These are phyloP conservation scores for Albugo laibachii DNA, from an alignment of 352 stramenopile species.

Conservation along the genomic window DNA sequence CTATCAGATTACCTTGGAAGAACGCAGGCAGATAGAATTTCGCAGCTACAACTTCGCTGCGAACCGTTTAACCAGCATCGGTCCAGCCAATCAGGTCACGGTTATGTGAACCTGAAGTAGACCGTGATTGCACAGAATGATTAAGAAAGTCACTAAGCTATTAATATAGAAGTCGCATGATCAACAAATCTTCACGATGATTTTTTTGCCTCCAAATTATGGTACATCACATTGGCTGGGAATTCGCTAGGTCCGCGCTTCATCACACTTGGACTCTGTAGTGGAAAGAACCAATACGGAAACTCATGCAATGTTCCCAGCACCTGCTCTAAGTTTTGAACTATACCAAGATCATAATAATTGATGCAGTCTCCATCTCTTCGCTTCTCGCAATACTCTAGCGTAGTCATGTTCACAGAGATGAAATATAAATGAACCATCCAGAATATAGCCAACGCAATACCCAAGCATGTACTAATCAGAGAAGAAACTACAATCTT, in stretches of 20 bases:
- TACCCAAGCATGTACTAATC: slow-evolving; percentile 31
- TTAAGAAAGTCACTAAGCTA: too few relatives aligned
- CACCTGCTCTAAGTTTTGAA: slow-evolving; percentile 56
- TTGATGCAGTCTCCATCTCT: slow-evolving; percentile 58
- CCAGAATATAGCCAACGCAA: slow-evolving; percentile 52
- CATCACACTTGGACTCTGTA: slow-evolving; percentile 30
- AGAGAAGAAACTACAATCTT: slow-evolving; percentile 58
- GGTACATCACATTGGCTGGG: slow-evolving; percentile 14
- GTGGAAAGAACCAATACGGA: slow-evolving; percentile 49
- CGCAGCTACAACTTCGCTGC: too few relatives aligned
- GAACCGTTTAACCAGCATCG: too few relatives aligned
- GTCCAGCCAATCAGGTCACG: too few relatives aligned
- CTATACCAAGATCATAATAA: slow-evolving; percentile 53
- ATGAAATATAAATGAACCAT: slow-evolving; percentile 57
- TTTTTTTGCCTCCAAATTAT: slow-evolving; percentile 7
- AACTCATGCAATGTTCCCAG: slow-evolving; percentile 40
- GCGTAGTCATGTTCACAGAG: slow-evolving; percentile 53
- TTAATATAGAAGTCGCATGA: too few relatives aligned
- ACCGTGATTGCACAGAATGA: too few relatives aligned
- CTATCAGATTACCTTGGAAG: too few relatives aligned
- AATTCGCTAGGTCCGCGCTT: slow-evolving; percentile 24
- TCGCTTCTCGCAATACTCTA: slow-evolving; percentile 77
- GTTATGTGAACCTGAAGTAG: too few relatives aligned
- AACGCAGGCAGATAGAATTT: too few relatives aligned
- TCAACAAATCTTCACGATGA: slow-evolving; percentile 11